These are phyloP conservation scores for Candida easanensis DNA, from an alignment of 805 yeast genomes.

Conservation along the genomic window DNA sequence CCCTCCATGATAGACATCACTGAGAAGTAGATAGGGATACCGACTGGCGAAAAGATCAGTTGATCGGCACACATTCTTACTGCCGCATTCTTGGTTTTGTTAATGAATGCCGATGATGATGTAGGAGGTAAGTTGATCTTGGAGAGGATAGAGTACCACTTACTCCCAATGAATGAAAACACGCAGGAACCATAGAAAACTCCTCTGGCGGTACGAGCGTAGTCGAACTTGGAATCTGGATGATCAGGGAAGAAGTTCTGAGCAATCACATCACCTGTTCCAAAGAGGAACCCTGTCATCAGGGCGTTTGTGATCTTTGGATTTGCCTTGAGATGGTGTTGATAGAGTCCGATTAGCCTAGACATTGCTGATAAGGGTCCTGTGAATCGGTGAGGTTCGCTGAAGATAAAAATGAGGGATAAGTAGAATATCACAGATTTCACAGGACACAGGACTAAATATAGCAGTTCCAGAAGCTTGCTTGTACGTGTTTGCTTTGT, in stretches of 20 bases:
- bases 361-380: slow-evolving; percentile 6
- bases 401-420: too few species aligned
- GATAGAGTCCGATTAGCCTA: slow-evolving; percentile 19
- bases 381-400: background rate
- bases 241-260: slow-evolving; percentile 47
- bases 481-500: background rate
- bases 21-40: slow-evolving; percentile 68
- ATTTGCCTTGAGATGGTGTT: slow-evolving; percentile 32
- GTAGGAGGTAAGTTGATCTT: slow-evolving; percentile 37
- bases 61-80: slow-evolving; percentile 70
- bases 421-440: too few species aligned
- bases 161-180: slow-evolving; percentile 73
- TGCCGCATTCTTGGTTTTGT: slow-evolving; percentile 34
- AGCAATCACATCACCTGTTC: slow-evolving; percentile 73
- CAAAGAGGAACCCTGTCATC: slow-evolving; percentile 61
- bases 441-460: too few species aligned
- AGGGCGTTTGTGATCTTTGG: slow-evolving; percentile 55
- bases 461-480: background rate
- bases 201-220: slow-evolving; percentile 57
- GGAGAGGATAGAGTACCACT: slow-evolving; percentile 60
- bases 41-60: slow-evolving; percentile 70
- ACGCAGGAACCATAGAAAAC: slow-evolving; percentile 66
- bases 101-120: slow-evolving; percentile 15
- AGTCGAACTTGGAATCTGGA: slow-evolving; percentile 39
- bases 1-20: slow-evolving; percentile 68